A percentile compares a stretch with the other conserved stretches of the same genome.
phyloP scores from a whole-genome alignment of 1,284 basidiomycete genomes.

The Laetiporus sulphureus region DNA sequence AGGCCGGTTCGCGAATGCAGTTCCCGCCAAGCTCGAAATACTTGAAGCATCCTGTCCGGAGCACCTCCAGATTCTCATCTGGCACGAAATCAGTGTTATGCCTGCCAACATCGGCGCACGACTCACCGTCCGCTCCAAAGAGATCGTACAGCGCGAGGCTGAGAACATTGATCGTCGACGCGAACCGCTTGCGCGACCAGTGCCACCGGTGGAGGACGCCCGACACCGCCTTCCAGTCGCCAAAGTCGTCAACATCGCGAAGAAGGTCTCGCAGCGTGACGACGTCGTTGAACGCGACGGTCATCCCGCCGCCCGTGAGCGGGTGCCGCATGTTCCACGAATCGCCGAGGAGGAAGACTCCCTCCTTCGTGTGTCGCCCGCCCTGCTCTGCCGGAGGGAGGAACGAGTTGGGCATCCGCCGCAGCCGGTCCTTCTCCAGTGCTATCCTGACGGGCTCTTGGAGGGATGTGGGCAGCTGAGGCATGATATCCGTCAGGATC shows the following conservation, averaged over 20 bases:
- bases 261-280: constrained; percentile 68
- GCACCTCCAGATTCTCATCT: constrained; percentile 78
- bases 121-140: constrained; percentile 80
- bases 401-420: constrained; percentile 96
- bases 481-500: constrained; percentile 67
- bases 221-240: constrained; percentile 60
- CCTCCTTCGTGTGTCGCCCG: constrained; percentile 46
- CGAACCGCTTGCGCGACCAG: constrained; percentile 77
- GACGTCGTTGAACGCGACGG: constrained; percentile 84
- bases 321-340: constrained; percentile 99
- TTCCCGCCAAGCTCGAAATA: constrained; percentile 95
- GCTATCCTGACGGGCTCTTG: constrained; percentile 58
- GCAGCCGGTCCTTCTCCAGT: constrained; percentile 65
- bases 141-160: constrained; percentile 89
- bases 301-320: constrained; percentile 96
- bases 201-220: constrained; percentile 68
- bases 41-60: constrained; percentile 93
- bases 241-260: constrained; percentile 38
- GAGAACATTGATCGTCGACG: constrained; percentile 85
- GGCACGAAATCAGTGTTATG: constrained; percentile 3
- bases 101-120: background rate
- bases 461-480: constrained; percentile 71
- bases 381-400: constrained; percentile 85
- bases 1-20: constrained; percentile 85
- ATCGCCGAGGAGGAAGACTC: constrained; percentile 88